A percentile compares a stretch with the other conserved stretches of the same genome.
Evolutionary conservation across 345 rosid genomes (phyloP).

Genomic region (Hirschfeldia incana): DNA sequence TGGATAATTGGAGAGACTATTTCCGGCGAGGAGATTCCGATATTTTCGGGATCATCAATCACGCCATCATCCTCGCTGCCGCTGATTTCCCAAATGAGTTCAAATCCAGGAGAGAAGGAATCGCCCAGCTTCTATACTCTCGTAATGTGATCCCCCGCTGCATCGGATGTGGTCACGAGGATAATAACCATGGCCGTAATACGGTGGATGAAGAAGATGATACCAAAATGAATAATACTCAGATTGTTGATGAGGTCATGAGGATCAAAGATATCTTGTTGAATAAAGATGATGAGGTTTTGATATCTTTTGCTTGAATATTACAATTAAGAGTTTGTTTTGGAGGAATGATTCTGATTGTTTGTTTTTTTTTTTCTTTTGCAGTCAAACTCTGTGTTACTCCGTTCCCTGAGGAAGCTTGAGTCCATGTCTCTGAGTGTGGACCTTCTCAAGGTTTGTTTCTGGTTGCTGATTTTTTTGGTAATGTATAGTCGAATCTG

Average conservation of each 20-base stretch:
- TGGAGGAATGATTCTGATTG: neutral
- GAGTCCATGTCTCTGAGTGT: constrained; percentile 68
- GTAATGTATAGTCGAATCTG: neutral
- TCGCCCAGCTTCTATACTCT: constrained; percentile 70
- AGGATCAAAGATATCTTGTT: constrained; percentile 69
- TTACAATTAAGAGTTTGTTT: neutral
- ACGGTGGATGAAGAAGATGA: neutral
- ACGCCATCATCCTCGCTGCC: constrained; percentile 76
- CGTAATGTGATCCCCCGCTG: constrained; percentile 51
- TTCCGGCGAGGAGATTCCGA: constrained; percentile 65
- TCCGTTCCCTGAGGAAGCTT: constrained; percentile 73
- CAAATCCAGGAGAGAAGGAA: constrained; percentile 54
- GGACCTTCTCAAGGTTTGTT: constrained; percentile 67
- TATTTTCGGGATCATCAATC: constrained; percentile 66
- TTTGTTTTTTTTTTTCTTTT: too few relatives aligned
- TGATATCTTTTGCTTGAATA: constrained; percentile 11
- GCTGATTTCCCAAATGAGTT: constrained; percentile 72
- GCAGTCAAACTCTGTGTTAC: constrained; percentile 37
- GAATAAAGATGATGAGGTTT: constrained; percentile 59
- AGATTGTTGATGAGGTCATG: constrained; percentile 53
- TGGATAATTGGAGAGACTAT: constrained; percentile 76
- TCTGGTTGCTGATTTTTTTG: neutral
- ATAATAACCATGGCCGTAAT: neutral
- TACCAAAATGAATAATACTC: neutral
- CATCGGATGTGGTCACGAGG: constrained; percentile 55